phyloP scores from a whole-genome alignment of 305 asterid species.

The Plantago lanceolata region DNA sequence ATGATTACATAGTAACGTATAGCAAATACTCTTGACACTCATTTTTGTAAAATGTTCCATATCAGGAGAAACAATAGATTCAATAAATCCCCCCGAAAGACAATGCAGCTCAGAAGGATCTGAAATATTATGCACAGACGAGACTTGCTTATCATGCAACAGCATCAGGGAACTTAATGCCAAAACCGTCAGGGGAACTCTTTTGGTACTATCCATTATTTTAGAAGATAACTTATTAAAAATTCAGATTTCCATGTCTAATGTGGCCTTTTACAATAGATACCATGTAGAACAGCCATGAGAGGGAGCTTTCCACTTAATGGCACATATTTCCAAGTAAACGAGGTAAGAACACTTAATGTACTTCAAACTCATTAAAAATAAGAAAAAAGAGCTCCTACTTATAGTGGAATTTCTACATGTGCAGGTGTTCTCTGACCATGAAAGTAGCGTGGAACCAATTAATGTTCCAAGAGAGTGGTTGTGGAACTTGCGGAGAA shows the following conservation, averaged over 20 bases:
- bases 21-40: constrained; percentile 8
- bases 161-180: constrained; percentile 80
- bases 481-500: constrained; percentile 82
- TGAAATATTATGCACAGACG: constrained; percentile 62
- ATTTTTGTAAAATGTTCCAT: constrained; percentile 16
- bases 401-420: constrained; percentile 18
- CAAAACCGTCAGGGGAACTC: constrained; percentile 92
- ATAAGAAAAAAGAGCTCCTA: constrained; percentile 5
- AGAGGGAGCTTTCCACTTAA: constrained; percentile 97
- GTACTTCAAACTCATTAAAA: constrained; percentile 10
- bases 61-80: constrained; percentile 83
- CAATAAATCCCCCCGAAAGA: constrained; percentile 78
- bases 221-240: constrained; percentile 11
- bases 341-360: constrained; percentile 55
- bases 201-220: constrained; percentile 52
- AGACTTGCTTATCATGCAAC: constrained; percentile 82
- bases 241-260: constrained; percentile 22
- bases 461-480: constrained; percentile 76
- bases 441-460: constrained; percentile 76
- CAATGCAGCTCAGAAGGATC: constrained; percentile 61
- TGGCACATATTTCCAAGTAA: constrained; percentile 96
- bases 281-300: constrained; percentile 99
- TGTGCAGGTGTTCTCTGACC: constrained; percentile 89
- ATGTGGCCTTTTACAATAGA: constrained; percentile 42
- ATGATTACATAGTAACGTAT: constrained; percentile 16